Percentiles rank a stretch among this genome's conserved stretches.
Conservation (phyloP, 805 yeast species). For the Osmozyma mogii region DNA sequence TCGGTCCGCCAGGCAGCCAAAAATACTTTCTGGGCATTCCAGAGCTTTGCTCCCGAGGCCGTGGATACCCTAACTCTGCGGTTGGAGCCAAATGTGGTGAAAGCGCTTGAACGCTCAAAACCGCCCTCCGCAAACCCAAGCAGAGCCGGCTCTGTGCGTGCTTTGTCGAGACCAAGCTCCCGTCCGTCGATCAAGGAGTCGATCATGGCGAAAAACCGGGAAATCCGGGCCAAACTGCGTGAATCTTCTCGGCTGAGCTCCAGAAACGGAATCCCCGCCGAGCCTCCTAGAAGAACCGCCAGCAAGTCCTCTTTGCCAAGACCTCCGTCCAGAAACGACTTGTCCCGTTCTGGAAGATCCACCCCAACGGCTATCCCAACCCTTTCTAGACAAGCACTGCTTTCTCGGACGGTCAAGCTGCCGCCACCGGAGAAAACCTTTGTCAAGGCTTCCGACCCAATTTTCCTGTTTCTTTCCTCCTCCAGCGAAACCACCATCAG, state of each 20-base stretch:
- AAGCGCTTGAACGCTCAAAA: constrained; percentile 54
- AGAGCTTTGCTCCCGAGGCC: constrained; percentile 43
- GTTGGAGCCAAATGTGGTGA: constrained; percentile 40
- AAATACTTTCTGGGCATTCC: constrained; percentile 64
- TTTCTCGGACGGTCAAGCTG: too few species aligned
- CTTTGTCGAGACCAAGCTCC: constrained; percentile 12
- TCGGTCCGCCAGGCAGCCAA: constrained; percentile 72
- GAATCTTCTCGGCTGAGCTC: too few species aligned
- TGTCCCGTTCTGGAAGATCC: too few species aligned
- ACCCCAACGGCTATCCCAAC: too few species aligned
- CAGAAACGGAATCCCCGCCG: too few species aligned
- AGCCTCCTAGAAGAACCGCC: too few species aligned
- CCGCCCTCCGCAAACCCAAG: constrained; percentile 26
- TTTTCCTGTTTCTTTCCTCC: constrained; percentile 28
- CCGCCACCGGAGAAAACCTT: too few species aligned
- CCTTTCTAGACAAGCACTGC: too few species aligned
- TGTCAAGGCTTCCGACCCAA: constrained; percentile 25
- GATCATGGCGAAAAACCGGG: constrained; percentile 37
- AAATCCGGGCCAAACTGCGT: constrained; percentile 20
- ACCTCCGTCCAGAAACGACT: constrained; percentile 13
- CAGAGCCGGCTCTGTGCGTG: constrained; percentile 2
- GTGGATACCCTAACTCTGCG: constrained; percentile 35
- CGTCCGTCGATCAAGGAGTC: constrained; percentile 44
- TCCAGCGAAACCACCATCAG: constrained; percentile 18
- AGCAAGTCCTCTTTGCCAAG: constrained; percentile 16